A percentile compares a stretch with the other conserved stretches of the same genome.
phyloP scores from a whole-genome alignment of 2,329 filamentous ascomycete genomes.

The Drechslerella dactyloides region DNA sequence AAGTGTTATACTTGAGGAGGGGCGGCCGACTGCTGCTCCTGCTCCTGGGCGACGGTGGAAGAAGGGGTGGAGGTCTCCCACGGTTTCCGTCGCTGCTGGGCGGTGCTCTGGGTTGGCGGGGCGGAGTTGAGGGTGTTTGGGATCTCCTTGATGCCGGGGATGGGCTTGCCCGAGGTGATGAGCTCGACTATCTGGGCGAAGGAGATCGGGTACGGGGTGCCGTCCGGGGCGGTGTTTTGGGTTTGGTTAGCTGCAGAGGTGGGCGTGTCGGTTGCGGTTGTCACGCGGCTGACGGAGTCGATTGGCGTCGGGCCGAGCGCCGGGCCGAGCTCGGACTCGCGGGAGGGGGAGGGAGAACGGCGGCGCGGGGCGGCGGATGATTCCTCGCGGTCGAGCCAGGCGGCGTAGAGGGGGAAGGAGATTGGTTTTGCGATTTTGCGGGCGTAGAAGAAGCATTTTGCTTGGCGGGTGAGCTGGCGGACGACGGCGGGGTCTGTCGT shows the following conservation, averaged over 20 bases:
- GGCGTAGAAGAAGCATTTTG: conserved; percentile 73
- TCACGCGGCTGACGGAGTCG: conserved; percentile 40
- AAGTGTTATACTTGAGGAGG: too few species aligned
- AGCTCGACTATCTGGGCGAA: conserved; percentile 87
- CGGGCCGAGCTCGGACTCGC: conserved; percentile 55
- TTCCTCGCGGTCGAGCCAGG: conserved; percentile 63
- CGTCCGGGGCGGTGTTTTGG: not conserved
- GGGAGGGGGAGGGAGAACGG: conserved; percentile 23
- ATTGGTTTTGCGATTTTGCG: conserved; percentile 61
- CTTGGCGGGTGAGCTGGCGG: conserved; percentile 68
- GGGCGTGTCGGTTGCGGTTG: conserved; percentile 19
- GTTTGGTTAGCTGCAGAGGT: not conserved
- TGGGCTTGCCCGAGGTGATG: conserved; percentile 78
- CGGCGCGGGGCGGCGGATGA: conserved; percentile 48
- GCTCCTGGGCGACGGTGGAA: too few species aligned
- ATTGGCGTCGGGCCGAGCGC: conserved; percentile 56
- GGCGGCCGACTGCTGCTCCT: too few species aligned
- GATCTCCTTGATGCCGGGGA: conserved; percentile 87
- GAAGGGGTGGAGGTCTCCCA: too few species aligned
- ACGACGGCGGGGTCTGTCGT: conserved; percentile 64
- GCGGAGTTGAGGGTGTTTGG: conserved; percentile 78
- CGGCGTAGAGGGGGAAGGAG: conserved; percentile 67
- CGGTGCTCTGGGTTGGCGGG: conserved; percentile 67
- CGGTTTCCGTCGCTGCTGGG: conserved; percentile 69
- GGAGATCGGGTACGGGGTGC: conserved; percentile 72